Percentiles rank a stretch among this genome's conserved stretches.
phyloP scores from a whole-genome alignment of 148 eudicot species.

The Vaccinium corymbosum region DNA sequence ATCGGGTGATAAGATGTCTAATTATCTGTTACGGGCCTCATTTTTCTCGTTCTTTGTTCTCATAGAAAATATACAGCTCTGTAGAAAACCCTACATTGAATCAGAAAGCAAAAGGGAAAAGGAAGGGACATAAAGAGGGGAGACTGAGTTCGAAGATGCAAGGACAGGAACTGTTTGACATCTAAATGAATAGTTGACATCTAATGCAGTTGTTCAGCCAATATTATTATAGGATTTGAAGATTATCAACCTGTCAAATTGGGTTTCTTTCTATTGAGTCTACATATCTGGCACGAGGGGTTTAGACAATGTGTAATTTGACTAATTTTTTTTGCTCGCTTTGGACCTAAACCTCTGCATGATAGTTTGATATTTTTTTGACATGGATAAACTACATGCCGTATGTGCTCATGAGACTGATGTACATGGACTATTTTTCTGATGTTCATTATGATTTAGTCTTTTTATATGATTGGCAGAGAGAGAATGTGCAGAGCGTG shows the following conservation, averaged over 20 bases:
- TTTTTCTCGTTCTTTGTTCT: background rate
- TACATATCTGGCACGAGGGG: background rate
- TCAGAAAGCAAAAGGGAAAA: background rate
- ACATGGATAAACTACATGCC: background rate
- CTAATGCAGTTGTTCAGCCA: background rate
- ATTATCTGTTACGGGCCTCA: background rate
- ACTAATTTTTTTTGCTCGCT: background rate
- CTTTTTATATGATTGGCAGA: conserved; percentile 32
- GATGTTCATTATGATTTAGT: conserved; percentile 12
- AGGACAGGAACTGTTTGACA: background rate
- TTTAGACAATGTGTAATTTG: background rate
- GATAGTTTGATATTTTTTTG: background rate
- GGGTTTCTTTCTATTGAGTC: background rate
- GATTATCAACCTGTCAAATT: background rate
- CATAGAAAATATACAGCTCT: background rate
- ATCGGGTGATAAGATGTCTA: background rate
- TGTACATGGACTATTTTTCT: conserved; percentile 1
- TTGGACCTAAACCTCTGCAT: background rate
- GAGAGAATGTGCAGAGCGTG: conserved; percentile 13
- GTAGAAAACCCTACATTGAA: background rate
- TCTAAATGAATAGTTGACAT: conserved; percentile 1
- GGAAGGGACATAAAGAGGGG: background rate
- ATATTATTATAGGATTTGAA: background rate
- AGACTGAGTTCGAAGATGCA: background rate
- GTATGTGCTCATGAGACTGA: background rate